These are phyloP conservation scores for Hirsutella minnesotensis DNA, from an alignment of 2,329 filamentous ascomycete species.

Conservation along the genomic window DNA sequence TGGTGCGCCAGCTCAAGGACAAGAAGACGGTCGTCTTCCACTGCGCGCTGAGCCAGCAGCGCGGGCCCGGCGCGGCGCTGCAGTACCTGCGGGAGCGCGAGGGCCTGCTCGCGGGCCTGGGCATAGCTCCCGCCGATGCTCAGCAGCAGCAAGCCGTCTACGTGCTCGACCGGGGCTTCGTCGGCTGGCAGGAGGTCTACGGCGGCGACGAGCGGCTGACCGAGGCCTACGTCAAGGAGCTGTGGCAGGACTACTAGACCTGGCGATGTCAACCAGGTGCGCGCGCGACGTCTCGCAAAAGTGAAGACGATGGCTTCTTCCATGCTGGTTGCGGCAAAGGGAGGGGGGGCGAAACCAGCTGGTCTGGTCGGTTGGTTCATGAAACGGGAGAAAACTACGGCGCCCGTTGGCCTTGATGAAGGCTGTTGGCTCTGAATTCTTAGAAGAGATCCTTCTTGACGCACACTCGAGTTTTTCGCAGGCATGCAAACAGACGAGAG, in stretches of 20 bases:
- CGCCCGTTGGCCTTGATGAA: no score
- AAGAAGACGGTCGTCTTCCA: constrained; percentile 88
- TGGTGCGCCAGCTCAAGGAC: constrained; percentile 65
- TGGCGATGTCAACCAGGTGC: no score
- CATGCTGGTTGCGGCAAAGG: no score
- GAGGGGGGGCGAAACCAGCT: no score
- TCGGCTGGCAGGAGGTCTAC: constrained; percentile 76
- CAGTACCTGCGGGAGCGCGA: constrained; percentile 65
- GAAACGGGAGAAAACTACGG: no score
- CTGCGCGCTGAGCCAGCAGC: constrained; percentile 82
- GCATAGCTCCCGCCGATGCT: constrained; percentile 15
- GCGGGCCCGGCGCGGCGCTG: constrained; percentile 75
- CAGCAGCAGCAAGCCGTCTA: constrained; percentile 54
- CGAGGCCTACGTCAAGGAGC: constrained; percentile 70
- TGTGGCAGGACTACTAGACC: constrained; percentile 56
- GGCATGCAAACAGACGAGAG: no score
- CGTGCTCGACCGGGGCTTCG: constrained; percentile 75
- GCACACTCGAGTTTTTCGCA: no score
- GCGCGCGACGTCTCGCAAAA: no score
- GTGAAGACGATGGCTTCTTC: no score
- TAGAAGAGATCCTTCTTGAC: no score
- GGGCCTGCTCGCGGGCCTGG: constrained; percentile 23
- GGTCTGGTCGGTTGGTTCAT: no score
- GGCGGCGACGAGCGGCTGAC: constrained; percentile 72
- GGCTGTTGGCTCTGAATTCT: no score